A percentile compares a stretch with the other conserved stretches of the same genome.
phyloP scores from a whole-genome alignment of 2,329 filamentous ascomycete genomes.

The Nigrospora sphaerica region DNA sequence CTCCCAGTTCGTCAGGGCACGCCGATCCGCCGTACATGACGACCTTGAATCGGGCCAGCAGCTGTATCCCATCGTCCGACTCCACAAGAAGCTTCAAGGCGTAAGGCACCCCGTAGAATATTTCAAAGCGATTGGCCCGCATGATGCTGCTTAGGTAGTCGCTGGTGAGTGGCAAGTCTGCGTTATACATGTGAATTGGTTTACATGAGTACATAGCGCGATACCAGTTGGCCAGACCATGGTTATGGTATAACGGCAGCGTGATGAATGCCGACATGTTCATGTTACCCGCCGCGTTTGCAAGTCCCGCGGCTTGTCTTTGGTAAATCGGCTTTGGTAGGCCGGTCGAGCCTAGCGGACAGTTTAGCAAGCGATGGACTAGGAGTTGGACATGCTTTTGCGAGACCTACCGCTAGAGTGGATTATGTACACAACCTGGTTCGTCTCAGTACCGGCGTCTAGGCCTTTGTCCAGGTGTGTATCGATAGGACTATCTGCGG shows the following conservation, averaged over 20 bases:
- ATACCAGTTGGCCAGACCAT: constrained; percentile 48
- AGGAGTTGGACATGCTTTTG: no score
- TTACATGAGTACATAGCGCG: constrained; percentile 43
- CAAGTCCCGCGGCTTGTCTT: constrained; percentile 42
- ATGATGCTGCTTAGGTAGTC: constrained; percentile 39
- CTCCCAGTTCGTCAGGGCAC: constrained; percentile 53
- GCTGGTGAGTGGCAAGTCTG: constrained; percentile 45
- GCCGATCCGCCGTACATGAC: constrained; percentile 51
- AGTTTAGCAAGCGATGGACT: no score
- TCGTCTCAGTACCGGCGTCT: constrained; percentile 14
- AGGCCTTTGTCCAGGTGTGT: constrained; percentile 25
- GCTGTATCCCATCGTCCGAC: constrained; percentile 42
- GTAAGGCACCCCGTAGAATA: constrained; percentile 57
- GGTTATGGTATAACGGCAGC: constrained; percentile 52
- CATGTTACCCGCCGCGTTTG: constrained; percentile 33
- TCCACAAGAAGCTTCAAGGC: constrained; percentile 57
- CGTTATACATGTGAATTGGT: constrained; percentile 45
- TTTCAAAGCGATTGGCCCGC: constrained; percentile 35
- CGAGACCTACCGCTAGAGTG: constrained; percentile 9
- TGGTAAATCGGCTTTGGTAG: constrained; percentile 57
- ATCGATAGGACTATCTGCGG: constrained; percentile 20
- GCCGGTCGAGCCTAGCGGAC: constrained; percentile 47
- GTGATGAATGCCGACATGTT: constrained; percentile 43
- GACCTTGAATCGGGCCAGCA: constrained; percentile 34
- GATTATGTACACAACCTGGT: constrained; percentile 19